Evolutionary conservation across 805 yeast genomes (phyloP).

Genomic region (Candida oleophila): DNA sequence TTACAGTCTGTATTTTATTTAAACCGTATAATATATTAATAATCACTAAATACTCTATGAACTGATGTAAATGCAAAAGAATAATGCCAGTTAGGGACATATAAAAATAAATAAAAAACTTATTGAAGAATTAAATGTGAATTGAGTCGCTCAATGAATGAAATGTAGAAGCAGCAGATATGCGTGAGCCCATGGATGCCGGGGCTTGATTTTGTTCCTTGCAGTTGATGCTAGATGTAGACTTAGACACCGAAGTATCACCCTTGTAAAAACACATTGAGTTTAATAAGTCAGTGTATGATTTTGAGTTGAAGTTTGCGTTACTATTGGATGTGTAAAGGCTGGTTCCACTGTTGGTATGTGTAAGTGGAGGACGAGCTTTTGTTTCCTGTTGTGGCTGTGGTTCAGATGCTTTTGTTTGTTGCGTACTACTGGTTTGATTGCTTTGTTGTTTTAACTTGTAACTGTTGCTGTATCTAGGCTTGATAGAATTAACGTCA

Average conservation of each 20-base stretch:
- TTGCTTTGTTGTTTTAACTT: slow-evolving; percentile 8
- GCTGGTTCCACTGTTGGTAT: neutral
- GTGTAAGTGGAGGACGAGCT: neutral
- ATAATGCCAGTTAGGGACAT: neutral
- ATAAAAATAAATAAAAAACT: slow-evolving; percentile 3
- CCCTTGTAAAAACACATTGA: slow-evolving; percentile 37
- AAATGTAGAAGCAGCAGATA: slow-evolving; percentile 32
- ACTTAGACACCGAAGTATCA: neutral
- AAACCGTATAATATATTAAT: neutral
- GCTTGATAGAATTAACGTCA: slow-evolving; percentile 13
- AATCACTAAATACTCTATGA: neutral
- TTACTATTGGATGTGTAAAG: slow-evolving; percentile 2
- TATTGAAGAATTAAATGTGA: slow-evolving; percentile 18
- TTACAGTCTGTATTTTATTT: neutral
- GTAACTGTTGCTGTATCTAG: slow-evolving; percentile 29
- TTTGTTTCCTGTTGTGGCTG: slow-evolving; percentile 4
- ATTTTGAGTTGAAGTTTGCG: slow-evolving; percentile 21
- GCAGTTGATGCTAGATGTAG: slow-evolving; percentile 1
- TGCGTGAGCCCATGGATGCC: neutral
- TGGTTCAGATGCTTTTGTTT: slow-evolving; percentile 9
- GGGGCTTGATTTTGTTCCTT: slow-evolving; percentile 1
- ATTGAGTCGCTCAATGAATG: slow-evolving; percentile 34
- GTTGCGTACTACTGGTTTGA: slow-evolving; percentile 1
- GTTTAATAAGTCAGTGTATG: slow-evolving; percentile 33
- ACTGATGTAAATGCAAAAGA: neutral